Evolutionary conservation across 495 filamentous ascomycete species (phyloP), one percentile per base, ranked within the genome.

Genomic region (Penicillium simplicissimum): DNA sequence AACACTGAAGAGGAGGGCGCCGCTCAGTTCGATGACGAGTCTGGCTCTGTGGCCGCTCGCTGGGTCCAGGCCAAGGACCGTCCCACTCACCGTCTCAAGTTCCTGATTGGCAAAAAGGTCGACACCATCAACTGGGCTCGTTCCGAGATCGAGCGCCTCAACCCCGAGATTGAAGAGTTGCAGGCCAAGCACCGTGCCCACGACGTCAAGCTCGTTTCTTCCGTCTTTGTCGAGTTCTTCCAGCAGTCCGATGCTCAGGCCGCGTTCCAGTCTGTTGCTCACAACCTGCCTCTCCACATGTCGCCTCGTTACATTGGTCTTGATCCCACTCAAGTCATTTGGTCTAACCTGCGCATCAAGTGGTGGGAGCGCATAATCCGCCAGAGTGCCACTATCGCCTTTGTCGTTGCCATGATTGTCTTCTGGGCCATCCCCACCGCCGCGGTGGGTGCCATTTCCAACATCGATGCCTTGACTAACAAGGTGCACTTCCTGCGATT

Each of bases 351-450:
- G 45, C 82, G 83, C 56, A 92, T 98, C 67, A 88, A 86, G 52
- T 97, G 93, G 93, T 93, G 89, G 87, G 90, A 95, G 71, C 81
- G 85, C 35, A 77, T 96, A 33, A 67, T 96, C 48, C 90, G 93
- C 49, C 80, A 87, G 72, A 82, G 88, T 55, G 82, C 79, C 14
- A 89, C 91, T 11, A 76, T 88, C 47, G 85, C 80, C 51, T 90
- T 94, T 71, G 87, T 97, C 55, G 70, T 76, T 28, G 90, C 82
- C 21, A 74, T 97, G 75, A 91, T 98, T 69, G 82, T 98, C 68
- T 97, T 98, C 83, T 98, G 93, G 92, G 74, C 78, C 19, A 91
- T 98, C 60, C 95, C 95, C 4, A 92, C 96, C 36, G 90, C 88
- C 21, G 81, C 92, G 57, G 92, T 97, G 57, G 94, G 91, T 79